phyloP scores from a whole-genome alignment of 2,329 filamentous ascomycete genomes.

The Verticillium dahliae region DNA sequence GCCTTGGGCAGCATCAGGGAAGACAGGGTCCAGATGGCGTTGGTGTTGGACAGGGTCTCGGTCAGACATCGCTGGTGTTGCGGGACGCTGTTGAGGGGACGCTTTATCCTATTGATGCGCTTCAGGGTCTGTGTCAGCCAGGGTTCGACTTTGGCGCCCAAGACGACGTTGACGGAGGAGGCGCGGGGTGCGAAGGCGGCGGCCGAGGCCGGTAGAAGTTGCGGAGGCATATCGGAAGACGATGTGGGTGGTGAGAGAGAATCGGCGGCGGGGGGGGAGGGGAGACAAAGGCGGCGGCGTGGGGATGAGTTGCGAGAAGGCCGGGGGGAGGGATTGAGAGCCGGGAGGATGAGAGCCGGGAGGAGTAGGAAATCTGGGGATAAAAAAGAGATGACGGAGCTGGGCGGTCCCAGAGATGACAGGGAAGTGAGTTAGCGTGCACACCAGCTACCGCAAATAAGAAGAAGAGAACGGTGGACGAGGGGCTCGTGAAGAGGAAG shows the following conservation, averaged over 20 bases:
- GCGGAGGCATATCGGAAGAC: conserved; percentile 68
- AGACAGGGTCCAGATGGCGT: conserved; percentile 90
- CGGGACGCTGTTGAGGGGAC: conserved; percentile 90
- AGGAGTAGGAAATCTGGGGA: conserved; percentile 15
- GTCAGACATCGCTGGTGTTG: conserved; percentile 95
- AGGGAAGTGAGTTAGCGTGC: conserved; percentile 44
- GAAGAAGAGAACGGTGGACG: conserved; percentile 53
- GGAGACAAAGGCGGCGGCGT: conserved; percentile 3
- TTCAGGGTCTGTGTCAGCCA: conserved; percentile 97
- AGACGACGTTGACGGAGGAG: conserved; percentile 88
- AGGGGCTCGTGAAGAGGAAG: conserved; percentile 49
- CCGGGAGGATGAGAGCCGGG: not conserved
- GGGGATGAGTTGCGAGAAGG: conserved; percentile 10
- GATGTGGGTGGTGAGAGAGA: conserved; percentile 1
- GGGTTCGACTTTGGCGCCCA: conserved; percentile 85
- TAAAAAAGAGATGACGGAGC: conserved; percentile 37
- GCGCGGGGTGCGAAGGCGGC: conserved; percentile 89
- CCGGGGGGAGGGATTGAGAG: conserved; percentile 1
- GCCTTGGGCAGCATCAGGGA: conserved; percentile 90
- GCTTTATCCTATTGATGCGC: conserved; percentile 93
- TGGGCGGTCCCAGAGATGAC: conserved; percentile 44
- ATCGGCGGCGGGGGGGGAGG: not conserved
- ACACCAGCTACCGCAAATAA: conserved; percentile 54
- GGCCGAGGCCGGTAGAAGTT: conserved; percentile 89
- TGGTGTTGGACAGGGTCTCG: conserved; percentile 81